A percentile compares a stretch with the other conserved stretches of the same genome.
Evolutionary conservation across 2,329 filamentous ascomycete genomes (phyloP).

Genomic region (Teratosphaeria gauchensis): DNA sequence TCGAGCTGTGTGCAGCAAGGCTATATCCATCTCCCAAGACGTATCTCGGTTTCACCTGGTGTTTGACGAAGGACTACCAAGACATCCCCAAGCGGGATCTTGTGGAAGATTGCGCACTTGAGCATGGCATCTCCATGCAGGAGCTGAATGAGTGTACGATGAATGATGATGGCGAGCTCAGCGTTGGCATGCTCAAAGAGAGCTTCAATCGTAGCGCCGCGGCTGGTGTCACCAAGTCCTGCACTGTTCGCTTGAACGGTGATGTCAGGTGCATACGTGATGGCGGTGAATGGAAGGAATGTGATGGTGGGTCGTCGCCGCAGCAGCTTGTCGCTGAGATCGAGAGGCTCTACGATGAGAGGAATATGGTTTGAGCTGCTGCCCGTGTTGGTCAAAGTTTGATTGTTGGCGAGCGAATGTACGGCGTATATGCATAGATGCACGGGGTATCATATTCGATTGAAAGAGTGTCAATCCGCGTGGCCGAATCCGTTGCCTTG

Average conservation of each 20-base stretch:
- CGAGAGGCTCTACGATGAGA: constrained; percentile 3
- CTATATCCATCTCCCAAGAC: constrained; percentile 79
- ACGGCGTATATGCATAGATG: background rate
- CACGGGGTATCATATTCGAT: background rate
- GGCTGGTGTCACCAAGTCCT: constrained; percentile 37
- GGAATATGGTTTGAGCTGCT: background rate
- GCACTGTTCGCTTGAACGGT: constrained; percentile 56
- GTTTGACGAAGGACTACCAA: constrained; percentile 65
- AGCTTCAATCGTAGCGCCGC: constrained; percentile 55
- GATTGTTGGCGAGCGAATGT: background rate
- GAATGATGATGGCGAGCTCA: constrained; percentile 62
- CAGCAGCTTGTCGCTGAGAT: constrained; percentile 70
- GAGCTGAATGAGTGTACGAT: constrained; percentile 74
- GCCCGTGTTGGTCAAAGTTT: background rate
- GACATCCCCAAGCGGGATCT: constrained; percentile 70
- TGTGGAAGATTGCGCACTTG: constrained; percentile 77
- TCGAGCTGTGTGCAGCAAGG: constrained; percentile 80
- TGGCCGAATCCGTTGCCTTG: too few species aligned
- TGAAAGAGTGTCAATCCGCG: background rate
- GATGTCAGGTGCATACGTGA: constrained; percentile 79
- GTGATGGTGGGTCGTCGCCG: constrained; percentile 56
- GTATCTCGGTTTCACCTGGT: constrained; percentile 88
- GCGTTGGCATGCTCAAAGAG: constrained; percentile 55
- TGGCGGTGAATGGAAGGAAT: constrained; percentile 67
- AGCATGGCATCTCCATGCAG: constrained; percentile 79